A percentile compares a stretch with the other conserved stretches of the same genome.
Conservation (phyloP, 2,329 filamentous ascomycete genomes). For the Clonostachys chloroleuca region DNA sequence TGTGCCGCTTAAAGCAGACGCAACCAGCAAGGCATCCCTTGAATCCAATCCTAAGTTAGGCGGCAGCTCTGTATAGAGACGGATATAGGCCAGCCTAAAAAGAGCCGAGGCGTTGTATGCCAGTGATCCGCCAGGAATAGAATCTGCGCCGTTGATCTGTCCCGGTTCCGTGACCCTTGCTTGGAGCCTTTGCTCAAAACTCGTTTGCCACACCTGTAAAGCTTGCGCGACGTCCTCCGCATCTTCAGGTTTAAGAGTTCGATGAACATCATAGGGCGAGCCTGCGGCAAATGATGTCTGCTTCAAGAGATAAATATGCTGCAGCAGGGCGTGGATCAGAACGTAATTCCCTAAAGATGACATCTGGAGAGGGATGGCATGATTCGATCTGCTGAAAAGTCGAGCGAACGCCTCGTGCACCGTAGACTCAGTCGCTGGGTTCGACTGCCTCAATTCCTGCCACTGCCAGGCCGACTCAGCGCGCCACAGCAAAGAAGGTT, state of each 20-base stretch:
- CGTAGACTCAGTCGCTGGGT: slow-evolving; percentile 43
- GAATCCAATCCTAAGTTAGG: slow-evolving; percentile 61
- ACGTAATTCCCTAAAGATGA: slow-evolving; percentile 66
- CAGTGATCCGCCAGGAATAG: slow-evolving; percentile 54
- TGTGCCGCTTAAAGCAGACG: slow-evolving; percentile 53
- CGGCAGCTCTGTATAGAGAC: slow-evolving; percentile 61
- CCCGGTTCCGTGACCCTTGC: slow-evolving; percentile 42
- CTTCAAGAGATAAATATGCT: slow-evolving; percentile 67
- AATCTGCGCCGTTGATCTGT: slow-evolving; percentile 41
- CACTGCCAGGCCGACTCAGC: slow-evolving; percentile 55
- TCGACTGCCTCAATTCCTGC: slow-evolving; percentile 51
- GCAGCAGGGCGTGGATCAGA: slow-evolving; percentile 66
- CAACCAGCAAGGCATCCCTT: slow-evolving; percentile 58
- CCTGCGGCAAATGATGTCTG: slow-evolving; percentile 51
- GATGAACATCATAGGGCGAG: slow-evolving; percentile 42
- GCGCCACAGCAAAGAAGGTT: slow-evolving; percentile 51
- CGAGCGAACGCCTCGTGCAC: slow-evolving; percentile 53
- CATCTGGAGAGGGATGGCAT: slow-evolving; percentile 42
- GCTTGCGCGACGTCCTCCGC: slow-evolving; percentile 52
- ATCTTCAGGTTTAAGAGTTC: slow-evolving; percentile 47
- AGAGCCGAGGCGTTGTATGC: slow-evolving; percentile 62
- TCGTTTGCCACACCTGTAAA: slow-evolving; percentile 52
- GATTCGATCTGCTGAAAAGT: slow-evolving; percentile 45
- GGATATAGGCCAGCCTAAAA: slow-evolving; percentile 57
- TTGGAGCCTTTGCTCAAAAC: slow-evolving; percentile 52